Conservation (phyloP, 345 rosid genomes). For the Schrenkiella parvula region DNA sequence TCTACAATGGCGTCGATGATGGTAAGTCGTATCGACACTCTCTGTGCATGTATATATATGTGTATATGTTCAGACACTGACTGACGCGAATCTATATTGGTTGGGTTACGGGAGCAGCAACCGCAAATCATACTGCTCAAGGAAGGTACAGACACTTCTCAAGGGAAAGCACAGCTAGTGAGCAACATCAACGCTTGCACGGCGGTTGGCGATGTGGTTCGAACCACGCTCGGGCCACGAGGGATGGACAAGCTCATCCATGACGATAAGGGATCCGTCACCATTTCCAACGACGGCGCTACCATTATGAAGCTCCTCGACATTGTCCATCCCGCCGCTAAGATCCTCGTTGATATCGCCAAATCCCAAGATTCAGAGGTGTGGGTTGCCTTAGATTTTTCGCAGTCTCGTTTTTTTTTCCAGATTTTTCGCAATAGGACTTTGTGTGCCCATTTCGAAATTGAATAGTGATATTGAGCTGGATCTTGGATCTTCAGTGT, state of each 20-base stretch:
- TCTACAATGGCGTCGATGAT: conserved; percentile 49
- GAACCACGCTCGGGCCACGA: conserved; percentile 94
- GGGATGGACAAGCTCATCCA: conserved; percentile 99
- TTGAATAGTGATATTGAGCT: neutral
- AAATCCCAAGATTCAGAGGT: conserved; percentile 99
- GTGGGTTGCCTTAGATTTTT: neutral
- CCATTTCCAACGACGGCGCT: conserved; percentile 98
- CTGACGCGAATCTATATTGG: neutral
- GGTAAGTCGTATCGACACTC: conserved; percentile 29
- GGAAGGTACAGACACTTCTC: conserved; percentile 98
- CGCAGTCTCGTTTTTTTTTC: neutral
- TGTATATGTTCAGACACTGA: neutral
- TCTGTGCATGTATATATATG: neutral
- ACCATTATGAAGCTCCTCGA: conserved; percentile 98
- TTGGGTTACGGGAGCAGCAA: conserved; percentile 54
- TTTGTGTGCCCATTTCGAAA: neutral
- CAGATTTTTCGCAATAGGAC: neutral
- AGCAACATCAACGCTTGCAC: conserved; percentile 99
- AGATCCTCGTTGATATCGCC: conserved; percentile 99
- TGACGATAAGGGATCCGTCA: conserved; percentile 86
- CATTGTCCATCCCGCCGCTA: conserved; percentile 92
- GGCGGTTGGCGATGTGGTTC: conserved; percentile 78
- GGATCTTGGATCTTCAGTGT: conserved; percentile 7
- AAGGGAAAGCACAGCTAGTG: conserved; percentile 88
- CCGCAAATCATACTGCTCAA: conserved; percentile 97